Percentiles rank a stretch among this genome's conserved stretches.
Conservation (phyloP, 1,139 yeast species). For the Zygosaccharomyces sapae region DNA sequence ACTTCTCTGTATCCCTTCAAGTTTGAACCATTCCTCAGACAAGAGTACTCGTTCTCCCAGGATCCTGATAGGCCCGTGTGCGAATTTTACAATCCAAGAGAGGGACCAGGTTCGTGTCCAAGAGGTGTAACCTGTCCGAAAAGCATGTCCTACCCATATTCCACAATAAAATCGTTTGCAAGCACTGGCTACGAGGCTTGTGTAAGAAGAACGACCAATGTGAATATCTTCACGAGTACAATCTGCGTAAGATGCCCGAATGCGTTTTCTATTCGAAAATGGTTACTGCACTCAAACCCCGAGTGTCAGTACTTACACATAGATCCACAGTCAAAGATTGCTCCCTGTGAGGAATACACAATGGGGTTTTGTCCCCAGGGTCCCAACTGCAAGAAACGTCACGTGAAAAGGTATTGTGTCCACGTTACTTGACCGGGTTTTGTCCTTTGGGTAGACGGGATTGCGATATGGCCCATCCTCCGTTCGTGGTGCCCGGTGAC, state of each 20-base stretch:
- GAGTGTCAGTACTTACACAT: constrained; percentile 92
- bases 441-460: constrained; percentile 55
- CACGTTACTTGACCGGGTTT: constrained; percentile 82
- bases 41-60: constrained; percentile 76
- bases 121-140: constrained; percentile 80
- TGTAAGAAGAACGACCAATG: constrained; percentile 97
- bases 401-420: constrained; percentile 77
- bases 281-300: constrained; percentile 90
- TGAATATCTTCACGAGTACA: constrained; percentile 93
- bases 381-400: constrained; percentile 79
- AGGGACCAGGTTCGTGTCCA: constrained; percentile 73
- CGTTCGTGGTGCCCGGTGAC: constrained; percentile 23
- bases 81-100: constrained; percentile 51
- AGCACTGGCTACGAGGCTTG: constrained; percentile 96
- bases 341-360: constrained; percentile 79
- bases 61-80: constrained; percentile 92
- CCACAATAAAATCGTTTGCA: constrained; percentile 85
- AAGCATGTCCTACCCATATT: constrained; percentile 82
- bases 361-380: constrained; percentile 93
- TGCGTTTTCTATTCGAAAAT: constrained; percentile 83
- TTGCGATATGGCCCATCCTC: constrained; percentile 33
- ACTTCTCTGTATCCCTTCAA: constrained; percentile 52
- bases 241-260: constrained; percentile 93
- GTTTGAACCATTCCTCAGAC: constrained; percentile 77
- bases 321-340: constrained; percentile 83